Base-by-base conservation (phyloP, 2,329 filamentous ascomycete species). In the Furcasterigmium sp. region DNA sequence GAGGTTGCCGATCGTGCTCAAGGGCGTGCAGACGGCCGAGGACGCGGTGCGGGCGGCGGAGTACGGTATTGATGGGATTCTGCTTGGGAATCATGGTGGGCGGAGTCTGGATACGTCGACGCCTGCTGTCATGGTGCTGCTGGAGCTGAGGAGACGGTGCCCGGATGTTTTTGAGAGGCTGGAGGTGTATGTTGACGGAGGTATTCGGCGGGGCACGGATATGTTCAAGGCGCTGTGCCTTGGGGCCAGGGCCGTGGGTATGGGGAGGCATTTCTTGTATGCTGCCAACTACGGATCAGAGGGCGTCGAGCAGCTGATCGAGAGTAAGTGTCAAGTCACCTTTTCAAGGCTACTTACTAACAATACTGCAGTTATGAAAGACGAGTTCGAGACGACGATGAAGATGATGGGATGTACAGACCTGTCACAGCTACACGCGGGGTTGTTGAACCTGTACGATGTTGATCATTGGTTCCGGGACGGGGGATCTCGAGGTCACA, bases 61-160 rank as follows among this genome's bases (percentile, higher is more conserved):
- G 40, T 55, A 71, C 13, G 82, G 80, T 0, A 75, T 78, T 3
- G 78, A 87, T 50, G 84, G 79, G 0, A 84, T 89, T 38, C 72
- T 88, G 2, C 67, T 88, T 2, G 78, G 73, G 13, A 89, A 89
- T 51, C 85, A 89, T 56, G 85, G 84, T 2, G 84, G 84, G 0
- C 61, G 84, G 29, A 71, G 63, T 41, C 54, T 72, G 2, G 73
- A 78, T n/a, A n/a, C n/a, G n/a, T n/a, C n/a, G n/a, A n/a, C n/a
- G n/a, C n/a, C n/a, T n/a, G n/a, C 9, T n/a, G n/a, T 21, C 5
- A 5, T 18, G 9, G n/a, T 25, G 14, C 56, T 86, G 4, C 59
- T 86, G 1, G 82, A 86, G 60, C 67, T 86, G 47, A 79, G 79
- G 44, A 71, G 72, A 50, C 75, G 73, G 48, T 80, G 75, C 35